These are phyloP conservation scores for Sutorius eximius DNA, from an alignment of 1,284 basidiomycete species.

Conservation along the genomic window DNA sequence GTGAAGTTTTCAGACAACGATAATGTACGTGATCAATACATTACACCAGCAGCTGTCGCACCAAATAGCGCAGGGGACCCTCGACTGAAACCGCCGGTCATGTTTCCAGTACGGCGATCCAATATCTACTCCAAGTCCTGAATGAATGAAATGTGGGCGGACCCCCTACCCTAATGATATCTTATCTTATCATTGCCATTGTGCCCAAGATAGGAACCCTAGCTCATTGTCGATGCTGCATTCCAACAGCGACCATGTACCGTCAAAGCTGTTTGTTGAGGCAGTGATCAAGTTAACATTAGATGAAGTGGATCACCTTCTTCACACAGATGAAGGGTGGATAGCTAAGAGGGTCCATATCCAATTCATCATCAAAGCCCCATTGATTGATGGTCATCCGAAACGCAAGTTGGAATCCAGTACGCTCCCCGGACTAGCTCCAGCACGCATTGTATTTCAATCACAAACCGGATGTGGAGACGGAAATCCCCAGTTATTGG, in stretches of 20 bases:
- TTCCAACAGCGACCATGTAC: no score
- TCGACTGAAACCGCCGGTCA: no score
- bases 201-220: no score
- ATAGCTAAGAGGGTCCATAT: background rate
- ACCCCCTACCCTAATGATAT: no score
- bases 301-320: background rate
- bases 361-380: background rate
- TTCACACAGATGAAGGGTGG: background rate
- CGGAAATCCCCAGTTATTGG: background rate
- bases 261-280: no score
- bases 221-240: no score
- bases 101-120: no score
- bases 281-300: background rate
- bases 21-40: constrained; percentile 19
- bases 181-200: no score
- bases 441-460: background rate
- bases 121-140: no score
- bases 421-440: background rate
- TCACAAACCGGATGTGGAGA: background rate
- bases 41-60: constrained; percentile 28
- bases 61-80: constrained; percentile 17
- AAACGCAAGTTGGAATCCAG: background rate
- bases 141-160: no score
- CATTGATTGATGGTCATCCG: background rate
- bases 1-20: background rate